phyloP scores from a whole-genome alignment of 164 flowering plant species.

The Sedum album region DNA sequence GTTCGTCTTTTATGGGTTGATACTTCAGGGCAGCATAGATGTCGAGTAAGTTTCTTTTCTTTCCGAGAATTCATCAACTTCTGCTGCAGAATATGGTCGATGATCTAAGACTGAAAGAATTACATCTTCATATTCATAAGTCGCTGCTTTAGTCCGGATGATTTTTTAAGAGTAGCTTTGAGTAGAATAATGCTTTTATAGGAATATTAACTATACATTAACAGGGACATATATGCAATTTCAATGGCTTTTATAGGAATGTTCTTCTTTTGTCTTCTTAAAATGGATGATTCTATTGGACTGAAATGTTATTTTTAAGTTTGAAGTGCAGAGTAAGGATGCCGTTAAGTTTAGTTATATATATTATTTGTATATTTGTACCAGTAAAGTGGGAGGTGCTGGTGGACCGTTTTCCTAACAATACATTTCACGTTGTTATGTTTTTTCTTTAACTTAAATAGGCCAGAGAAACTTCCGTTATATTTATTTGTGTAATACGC shows the following conservation, averaged over 20 bases:
- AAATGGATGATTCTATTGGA: background rate
- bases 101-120: background rate
- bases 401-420: background rate
- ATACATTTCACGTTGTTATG: no score
- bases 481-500: background rate
- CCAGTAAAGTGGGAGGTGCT: background rate
- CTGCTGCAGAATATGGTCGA: background rate
- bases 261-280: background rate
- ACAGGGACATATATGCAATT: no score
- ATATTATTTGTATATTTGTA: background rate
- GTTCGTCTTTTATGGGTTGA: constrained; percentile 86
- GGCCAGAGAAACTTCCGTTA: background rate
- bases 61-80: background rate
- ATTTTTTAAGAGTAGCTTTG: background rate
- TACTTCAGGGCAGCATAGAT: constrained; percentile 86
- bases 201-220: no score
- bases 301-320: background rate
- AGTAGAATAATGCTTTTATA: background rate
- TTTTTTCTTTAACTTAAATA: background rate
- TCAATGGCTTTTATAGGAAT: background rate
- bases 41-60: constrained; percentile 52
- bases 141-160: background rate
- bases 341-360: background rate
- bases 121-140: background rate
- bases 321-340: no score